A percentile compares a stretch with the other conserved stretches of the same genome.
Evolutionary conservation across 257 asterid genomes (phyloP).

Genomic region (Solanum bulbocastanum): DNA sequence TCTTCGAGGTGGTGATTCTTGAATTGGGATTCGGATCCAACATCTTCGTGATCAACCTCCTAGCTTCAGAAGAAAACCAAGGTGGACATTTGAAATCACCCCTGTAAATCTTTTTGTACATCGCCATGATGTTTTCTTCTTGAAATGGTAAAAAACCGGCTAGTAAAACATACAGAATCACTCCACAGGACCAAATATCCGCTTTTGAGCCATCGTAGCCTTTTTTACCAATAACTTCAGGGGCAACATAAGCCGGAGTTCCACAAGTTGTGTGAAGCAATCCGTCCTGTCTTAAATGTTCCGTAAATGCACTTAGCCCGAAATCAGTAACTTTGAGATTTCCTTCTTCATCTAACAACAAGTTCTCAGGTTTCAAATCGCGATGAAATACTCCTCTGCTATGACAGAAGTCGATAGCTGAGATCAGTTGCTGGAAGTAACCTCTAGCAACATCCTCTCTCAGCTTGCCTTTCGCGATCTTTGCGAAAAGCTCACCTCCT

Average conservation of each 20-base stretch:
- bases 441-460: conserved; percentile 40
- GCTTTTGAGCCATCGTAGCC: conserved; percentile 51
- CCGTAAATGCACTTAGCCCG: conserved; percentile 38
- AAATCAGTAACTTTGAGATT: conserved; percentile 46
- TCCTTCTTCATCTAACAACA: conserved; percentile 36
- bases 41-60: conserved; percentile 34
- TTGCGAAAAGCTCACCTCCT: conserved; percentile 45
- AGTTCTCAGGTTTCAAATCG: conserved; percentile 41
- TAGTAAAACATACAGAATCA: conserved; percentile 28
- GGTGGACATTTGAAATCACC: conserved; percentile 56
- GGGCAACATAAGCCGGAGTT: conserved; percentile 45
- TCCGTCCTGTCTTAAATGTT: conserved; percentile 36
- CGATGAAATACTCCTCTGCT: conserved; percentile 50
- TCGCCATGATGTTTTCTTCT: conserved; percentile 28
- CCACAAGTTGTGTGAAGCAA: conserved; percentile 46
- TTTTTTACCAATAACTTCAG: conserved; percentile 44
- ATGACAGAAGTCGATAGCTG: conserved; percentile 49
- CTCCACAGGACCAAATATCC: conserved; percentile 60
- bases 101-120: conserved; percentile 37
- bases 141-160: conserved; percentile 50
- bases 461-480: conserved; percentile 32
- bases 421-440: conserved; percentile 40
- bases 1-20: conserved; percentile 26
- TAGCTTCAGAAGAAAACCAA: conserved; percentile 45
- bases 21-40: conserved; percentile 42